Base-by-base conservation (phyloP, 805 yeast genomes). In the Saccharomyces kudriavzevii region DNA sequence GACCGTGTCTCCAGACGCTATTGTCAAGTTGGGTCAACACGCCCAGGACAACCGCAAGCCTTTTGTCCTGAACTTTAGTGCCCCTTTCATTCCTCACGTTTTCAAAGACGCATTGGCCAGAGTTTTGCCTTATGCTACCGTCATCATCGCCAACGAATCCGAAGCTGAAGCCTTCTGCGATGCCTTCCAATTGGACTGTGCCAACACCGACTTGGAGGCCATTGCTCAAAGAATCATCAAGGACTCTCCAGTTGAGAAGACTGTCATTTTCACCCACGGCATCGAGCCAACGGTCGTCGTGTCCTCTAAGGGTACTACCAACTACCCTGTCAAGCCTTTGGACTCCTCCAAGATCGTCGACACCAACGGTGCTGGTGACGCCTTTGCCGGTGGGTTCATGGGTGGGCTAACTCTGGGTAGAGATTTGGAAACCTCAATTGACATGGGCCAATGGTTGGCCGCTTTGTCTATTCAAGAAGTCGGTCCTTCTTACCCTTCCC, bases 321-420 rank as follows among this genome's bases (percentile, higher is more conserved):
- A 78, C 43, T 84, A 70, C 77, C 77, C 85, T 50, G 96, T 94
- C 53, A 86, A 81, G 62, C 80, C 84, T 55, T 81, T 94, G 66
- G 86, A 80, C 45, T 63, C 81, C 47, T 73, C 78, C 48, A 78
- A 85, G 72, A 79, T 94, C 56, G 84, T 79, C 55, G 99, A 94
- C 77, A 89, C 98, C 67, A 94, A 92, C 76, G 99, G 99, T 77
- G 98, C 98, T 48, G 98, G 98, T 73, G 97, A 92, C 70, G 97
- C 97, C 13, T 92, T 92, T 69, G 98, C 97, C 53, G 95, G 94
- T 65, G 98, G 98, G 55, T 91, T 92, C 72, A 74, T 90, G 59
- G 96, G 96, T 57, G 94, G 91, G 54, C 75, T 91, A 60, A 95
- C 89, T 53, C 75, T 84, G 71, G 89, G 84, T 59, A 82, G 86